phyloP scores from a whole-genome alignment of 192 early-diverging fungal species.

The Backusella mclennaniae region DNA sequence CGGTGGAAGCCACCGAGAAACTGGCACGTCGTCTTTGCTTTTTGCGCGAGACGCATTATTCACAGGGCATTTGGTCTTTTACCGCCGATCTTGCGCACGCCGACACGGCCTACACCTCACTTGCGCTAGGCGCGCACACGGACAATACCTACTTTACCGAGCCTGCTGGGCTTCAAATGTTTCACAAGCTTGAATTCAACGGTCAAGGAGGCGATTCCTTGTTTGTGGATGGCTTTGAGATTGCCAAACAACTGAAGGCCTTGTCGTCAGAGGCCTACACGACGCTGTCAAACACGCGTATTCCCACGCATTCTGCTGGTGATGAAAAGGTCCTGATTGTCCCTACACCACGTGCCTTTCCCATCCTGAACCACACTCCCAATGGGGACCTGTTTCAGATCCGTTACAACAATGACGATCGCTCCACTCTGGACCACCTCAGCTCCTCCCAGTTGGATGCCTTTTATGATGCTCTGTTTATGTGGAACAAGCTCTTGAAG shows the following conservation, averaged over 20 bases:
- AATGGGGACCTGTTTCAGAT: slow-evolving; percentile 60
- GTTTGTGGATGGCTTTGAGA: slow-evolving; percentile 79
- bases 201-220: slow-evolving; percentile 74
- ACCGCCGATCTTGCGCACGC: slow-evolving; percentile 73
- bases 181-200: slow-evolving; percentile 69
- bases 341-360: slow-evolving; percentile 53
- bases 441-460: slow-evolving; percentile 42
- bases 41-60: slow-evolving; percentile 80
- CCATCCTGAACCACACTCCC: slow-evolving; percentile 69
- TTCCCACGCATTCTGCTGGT: slow-evolving; percentile 76
- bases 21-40: slow-evolving; percentile 66
- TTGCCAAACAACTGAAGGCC: slow-evolving; percentile 60
- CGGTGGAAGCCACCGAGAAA: slow-evolving; percentile 58
- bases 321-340: slow-evolving; percentile 63
- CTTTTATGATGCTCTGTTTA: slow-evolving; percentile 71
- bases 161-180: slow-evolving; percentile 79
- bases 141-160: slow-evolving; percentile 90
- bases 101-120: slow-evolving; percentile 79
- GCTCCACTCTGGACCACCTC: slow-evolving; percentile 58
- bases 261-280: slow-evolving; percentile 57
- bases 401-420: slow-evolving; percentile 84
- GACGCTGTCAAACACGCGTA: slow-evolving; percentile 51
- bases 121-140: slow-evolving; percentile 76
- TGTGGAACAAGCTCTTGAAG: slow-evolving; percentile 63
- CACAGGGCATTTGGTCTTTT: slow-evolving; percentile 73